Percentiles rank a stretch among this genome's conserved stretches.
phyloP scores from a whole-genome alignment of 768 basidiomycete genomes.

The Phaeolepiota aurea region DNA sequence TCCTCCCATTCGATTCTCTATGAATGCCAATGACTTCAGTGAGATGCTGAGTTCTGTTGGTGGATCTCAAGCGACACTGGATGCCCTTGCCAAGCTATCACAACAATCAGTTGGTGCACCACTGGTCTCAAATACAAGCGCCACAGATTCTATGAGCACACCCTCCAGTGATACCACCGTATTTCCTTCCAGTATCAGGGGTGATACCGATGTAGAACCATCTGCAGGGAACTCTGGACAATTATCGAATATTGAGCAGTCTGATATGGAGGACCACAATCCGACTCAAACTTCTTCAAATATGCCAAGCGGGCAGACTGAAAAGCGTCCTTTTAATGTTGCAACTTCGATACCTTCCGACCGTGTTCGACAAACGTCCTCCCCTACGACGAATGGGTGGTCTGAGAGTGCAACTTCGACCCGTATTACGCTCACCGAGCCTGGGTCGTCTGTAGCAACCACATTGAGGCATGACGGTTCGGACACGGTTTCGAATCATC shows the following conservation, averaged over 20 bases:
- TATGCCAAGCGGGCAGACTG: background rate
- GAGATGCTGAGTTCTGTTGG: conserved; percentile 58
- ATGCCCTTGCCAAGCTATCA: conserved; percentile 36
- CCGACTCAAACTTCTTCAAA: background rate
- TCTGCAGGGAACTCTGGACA: too few relatives aligned
- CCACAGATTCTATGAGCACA: conserved; percentile 8
- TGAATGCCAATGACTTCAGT: conserved; percentile 76
- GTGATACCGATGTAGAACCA: conserved; percentile 1
- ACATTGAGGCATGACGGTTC: conserved; percentile 24
- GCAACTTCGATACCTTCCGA: too few relatives aligned
- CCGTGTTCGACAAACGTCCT: background rate
- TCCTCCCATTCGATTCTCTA: conserved; percentile 87
- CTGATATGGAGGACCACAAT: background rate
- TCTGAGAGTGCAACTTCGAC: conserved; percentile 8
- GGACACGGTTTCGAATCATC: conserved; percentile 37
- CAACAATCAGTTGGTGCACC: conserved; percentile 19
- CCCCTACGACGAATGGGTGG: background rate
- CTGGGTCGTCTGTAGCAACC: conserved; percentile 20
- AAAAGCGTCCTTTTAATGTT: background rate
- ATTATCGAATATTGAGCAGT: background rate
- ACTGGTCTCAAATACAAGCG: conserved; percentile 22
- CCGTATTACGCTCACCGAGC: conserved; percentile 37
- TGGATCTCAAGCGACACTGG: conserved; percentile 36
- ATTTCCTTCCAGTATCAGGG: background rate
- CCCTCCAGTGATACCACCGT: background rate